These are phyloP conservation scores for Psilocybe azurescens DNA, from an alignment of 768 basidiomycete genomes.

Conservation along the genomic window DNA sequence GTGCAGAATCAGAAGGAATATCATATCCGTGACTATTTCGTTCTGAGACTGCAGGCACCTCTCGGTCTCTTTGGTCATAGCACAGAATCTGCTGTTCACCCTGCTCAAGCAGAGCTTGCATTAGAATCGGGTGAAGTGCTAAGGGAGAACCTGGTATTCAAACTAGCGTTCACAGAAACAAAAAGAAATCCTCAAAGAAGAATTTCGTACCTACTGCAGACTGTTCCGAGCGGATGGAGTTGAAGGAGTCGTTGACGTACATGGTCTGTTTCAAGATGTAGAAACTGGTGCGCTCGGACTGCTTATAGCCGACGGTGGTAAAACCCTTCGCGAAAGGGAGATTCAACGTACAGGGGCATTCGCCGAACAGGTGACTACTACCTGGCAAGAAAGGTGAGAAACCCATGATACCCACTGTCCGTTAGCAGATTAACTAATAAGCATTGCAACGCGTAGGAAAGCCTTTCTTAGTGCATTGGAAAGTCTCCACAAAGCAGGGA, in stretches of 20 bases:
- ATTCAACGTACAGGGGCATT: neutral
- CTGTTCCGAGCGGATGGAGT: conserved; percentile 7
- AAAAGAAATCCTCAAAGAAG: conserved; percentile 12
- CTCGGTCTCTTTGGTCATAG: too few relatives aligned
- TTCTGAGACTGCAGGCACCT: too few relatives aligned
- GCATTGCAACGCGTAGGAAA: conserved; percentile 11
- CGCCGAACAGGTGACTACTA: too few relatives aligned
- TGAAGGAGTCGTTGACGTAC: conserved; percentile 18
- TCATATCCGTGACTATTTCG: too few relatives aligned
- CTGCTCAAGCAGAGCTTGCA: too few relatives aligned
- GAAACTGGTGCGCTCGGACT: conserved; percentile 16
- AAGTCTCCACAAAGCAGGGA: conserved; percentile 22
- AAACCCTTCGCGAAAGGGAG: neutral
- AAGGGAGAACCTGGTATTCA: too few relatives aligned
- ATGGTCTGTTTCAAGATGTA: conserved; percentile 20
- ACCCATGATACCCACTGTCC: neutral
- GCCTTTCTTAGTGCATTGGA: conserved; percentile 16
- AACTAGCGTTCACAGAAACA: conserved; percentile 2
- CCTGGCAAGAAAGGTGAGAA: neutral
- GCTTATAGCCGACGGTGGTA: conserved; percentile 21
- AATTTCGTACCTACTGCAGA: conserved; percentile 23
- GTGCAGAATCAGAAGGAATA: too few relatives aligned
- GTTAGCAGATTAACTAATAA: neutral
- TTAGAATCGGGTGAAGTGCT: too few relatives aligned
- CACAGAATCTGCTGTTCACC: too few relatives aligned